Evolutionary conservation across 1,139 yeast species (phyloP).

Genomic region (Debaryomyces singareniensis): DNA sequence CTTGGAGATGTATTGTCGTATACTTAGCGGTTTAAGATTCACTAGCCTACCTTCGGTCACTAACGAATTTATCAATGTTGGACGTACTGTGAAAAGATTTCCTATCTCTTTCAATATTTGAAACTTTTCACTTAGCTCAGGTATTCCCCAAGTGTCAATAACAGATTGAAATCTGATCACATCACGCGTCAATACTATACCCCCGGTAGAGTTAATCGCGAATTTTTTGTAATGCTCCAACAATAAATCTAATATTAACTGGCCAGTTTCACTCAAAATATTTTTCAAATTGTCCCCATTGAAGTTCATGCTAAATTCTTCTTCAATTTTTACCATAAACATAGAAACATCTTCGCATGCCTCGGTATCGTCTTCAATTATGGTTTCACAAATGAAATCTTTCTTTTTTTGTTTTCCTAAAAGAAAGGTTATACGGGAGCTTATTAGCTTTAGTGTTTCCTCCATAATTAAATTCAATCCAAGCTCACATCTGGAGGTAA

Average conservation of each 20-base stretch:
- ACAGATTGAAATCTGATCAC: conserved; percentile 70
- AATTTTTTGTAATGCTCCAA: conserved; percentile 73
- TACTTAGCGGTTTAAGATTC: conserved; percentile 56
- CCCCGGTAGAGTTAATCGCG: conserved; percentile 77
- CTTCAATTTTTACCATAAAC: conserved; percentile 42
- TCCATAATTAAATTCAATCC: conserved; percentile 62
- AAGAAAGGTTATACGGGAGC: conserved; percentile 41
- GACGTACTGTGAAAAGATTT: conserved; percentile 75
- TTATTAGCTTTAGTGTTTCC: conserved; percentile 47
- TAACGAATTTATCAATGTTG: conserved; percentile 62
- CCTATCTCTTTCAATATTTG: conserved; percentile 76
- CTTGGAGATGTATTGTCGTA: conserved; percentile 65
- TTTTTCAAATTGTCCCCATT: conserved; percentile 49
- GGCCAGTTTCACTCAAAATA: conserved; percentile 55
- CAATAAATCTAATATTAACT: conserved; percentile 51
- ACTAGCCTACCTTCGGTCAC: conserved; percentile 79
- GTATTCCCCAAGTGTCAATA: conserved; percentile 65
- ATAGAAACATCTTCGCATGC: conserved; percentile 61
- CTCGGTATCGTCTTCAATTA: conserved; percentile 52
- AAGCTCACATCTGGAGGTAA: conserved; percentile 60
- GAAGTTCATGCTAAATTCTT: conserved; percentile 28
- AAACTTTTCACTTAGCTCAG: conserved; percentile 62
- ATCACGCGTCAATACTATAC: conserved; percentile 78
- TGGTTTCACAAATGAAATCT: conserved; percentile 34
- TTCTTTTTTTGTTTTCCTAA: conserved; percentile 39